Conservation (phyloP, 805 yeast species). For the Torulaspora franciscae region DNA sequence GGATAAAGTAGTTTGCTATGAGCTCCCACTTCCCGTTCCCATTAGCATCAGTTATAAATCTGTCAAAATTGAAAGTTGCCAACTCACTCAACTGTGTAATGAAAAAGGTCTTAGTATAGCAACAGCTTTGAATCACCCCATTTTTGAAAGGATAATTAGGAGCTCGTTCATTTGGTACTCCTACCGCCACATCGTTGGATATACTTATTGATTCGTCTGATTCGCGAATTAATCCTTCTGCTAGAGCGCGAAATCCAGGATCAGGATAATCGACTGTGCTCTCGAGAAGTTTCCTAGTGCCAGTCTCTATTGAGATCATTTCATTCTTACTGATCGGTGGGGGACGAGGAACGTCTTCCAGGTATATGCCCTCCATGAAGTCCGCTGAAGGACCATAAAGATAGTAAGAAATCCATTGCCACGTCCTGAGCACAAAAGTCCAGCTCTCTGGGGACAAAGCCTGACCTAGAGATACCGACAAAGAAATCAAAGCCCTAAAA, state of each 20-base stretch:
- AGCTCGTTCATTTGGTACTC: background rate
- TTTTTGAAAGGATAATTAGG: background rate
- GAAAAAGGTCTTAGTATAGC: constrained; percentile 53
- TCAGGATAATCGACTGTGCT: constrained; percentile 54
- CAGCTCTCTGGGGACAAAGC: constrained; percentile 57
- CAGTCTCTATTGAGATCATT: constrained; percentile 46
- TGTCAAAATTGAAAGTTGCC: constrained; percentile 46
- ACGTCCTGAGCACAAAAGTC: constrained; percentile 54
- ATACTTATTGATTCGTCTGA: constrained; percentile 31
- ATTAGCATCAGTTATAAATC: constrained; percentile 39
- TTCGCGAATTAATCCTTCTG: constrained; percentile 44
- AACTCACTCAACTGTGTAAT: constrained; percentile 51
- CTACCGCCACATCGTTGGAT: background rate
- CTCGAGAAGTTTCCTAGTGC: constrained; percentile 58
- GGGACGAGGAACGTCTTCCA: constrained; percentile 41
- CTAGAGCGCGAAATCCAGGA: constrained; percentile 45
- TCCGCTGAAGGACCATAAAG: constrained; percentile 55
- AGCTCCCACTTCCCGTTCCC: constrained; percentile 45
- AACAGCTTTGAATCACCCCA: constrained; percentile 35
- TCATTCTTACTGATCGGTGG: constrained; percentile 45
- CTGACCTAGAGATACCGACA: constrained; percentile 80
- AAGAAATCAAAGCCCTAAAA: constrained; percentile 69
- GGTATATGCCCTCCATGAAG: constrained; percentile 32
- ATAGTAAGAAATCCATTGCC: constrained; percentile 76
- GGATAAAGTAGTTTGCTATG: constrained; percentile 44